Evolutionary conservation across 345 rosid species (phyloP), one percentile per base, ranked within the genome.

Genomic region (Sisymbrium altissimum): DNA sequence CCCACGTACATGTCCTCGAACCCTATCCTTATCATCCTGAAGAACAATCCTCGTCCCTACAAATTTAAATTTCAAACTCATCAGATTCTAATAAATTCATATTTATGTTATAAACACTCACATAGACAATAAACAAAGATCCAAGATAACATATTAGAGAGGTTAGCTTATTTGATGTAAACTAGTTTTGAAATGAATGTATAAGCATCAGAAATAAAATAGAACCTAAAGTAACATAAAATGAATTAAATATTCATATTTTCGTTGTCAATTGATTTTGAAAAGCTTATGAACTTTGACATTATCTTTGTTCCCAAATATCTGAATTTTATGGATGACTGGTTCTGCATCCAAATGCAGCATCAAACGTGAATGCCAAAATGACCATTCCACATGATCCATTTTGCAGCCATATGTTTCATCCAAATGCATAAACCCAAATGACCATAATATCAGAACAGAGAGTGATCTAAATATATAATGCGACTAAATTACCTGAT

Each of bases 11-110:
- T 89, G 67, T 94, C 97, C 61, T 87, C 84, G 10, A 88, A 94
- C 7, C 98, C 96, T 62, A 91, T 82, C 73, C 88, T 66, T 60
- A 89, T 86, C 80, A 94, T 64, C 81, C 98, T 81, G 74, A 91
- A 89, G 83, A 88, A 87, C 3, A 94, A 84, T 84, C 92, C 91
- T 10, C 78, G 72, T 9, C 91, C 93, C 98, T 88, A 84, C 46
- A 70, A 53, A 25, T 7, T 45, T 2, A 45, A 6, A 35, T 18
- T 53, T 27, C 12, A 54, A 54, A 71, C 50, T 4, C 63, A 72
- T 60, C 8, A 59, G 17, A 58, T 33, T 45, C 33, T 32, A 6
- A 14, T 17, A 0, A 56, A 6, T 18, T 10, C 7, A 60, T 45
- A 57, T 11, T 44, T 70, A 6, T 19, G 33, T 14, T 32, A 69